Evolutionary conservation across 2,329 filamentous ascomycete genomes (phyloP), one percentile per base, ranked within the genome.

Genomic region (Alternaria sp.): DNA sequence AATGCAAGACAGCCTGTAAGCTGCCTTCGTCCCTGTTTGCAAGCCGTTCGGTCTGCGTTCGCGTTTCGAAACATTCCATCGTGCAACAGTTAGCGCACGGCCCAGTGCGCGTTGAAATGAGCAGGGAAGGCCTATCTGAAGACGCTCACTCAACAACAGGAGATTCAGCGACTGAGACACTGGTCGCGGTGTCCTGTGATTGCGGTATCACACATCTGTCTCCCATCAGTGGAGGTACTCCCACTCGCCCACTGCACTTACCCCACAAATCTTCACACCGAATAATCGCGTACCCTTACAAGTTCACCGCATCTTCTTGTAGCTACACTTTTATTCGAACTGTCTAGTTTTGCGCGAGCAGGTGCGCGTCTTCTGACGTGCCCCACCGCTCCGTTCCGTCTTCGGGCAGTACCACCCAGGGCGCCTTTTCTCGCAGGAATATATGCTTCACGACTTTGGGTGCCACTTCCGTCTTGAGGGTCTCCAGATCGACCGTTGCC

Each of bases 401-500:
- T 11, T 77, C 75, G 12, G 72, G 65, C 12, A 77, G 58, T 18
- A 65, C 49, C 10, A 74, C 57, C 76, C 77, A 79, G 1, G 71
- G 65, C 25, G 75, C 78, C 54, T 75, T 79, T 64, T 84, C 82
- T 33, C 75, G 71, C 5, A 85, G 60, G 61, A 82, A 86, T 12
- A 86, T 84, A 73, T 86, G 83, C 59, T 70, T 67, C 23, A 67
- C 69, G 3, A 78, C 71, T 28, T 74, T 71, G 14, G 76, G 75
- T 51, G 72, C 53, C 46, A 43, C 25, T 11, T 66, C 66, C 6
- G 75, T 76, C 49, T 72, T 77, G 18, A 82, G 66, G 23, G 77
- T 81, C 21, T 76, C 75, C 64, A 81, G 74, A 65, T 84, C 79
- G 44, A 86, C 75, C 1, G 82, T 81, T 4, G 82, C 79, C 58